These are phyloP conservation scores for Pleurotus tuber-regium DNA, from an alignment of 768 basidiomycete species.

Conservation along the genomic window DNA sequence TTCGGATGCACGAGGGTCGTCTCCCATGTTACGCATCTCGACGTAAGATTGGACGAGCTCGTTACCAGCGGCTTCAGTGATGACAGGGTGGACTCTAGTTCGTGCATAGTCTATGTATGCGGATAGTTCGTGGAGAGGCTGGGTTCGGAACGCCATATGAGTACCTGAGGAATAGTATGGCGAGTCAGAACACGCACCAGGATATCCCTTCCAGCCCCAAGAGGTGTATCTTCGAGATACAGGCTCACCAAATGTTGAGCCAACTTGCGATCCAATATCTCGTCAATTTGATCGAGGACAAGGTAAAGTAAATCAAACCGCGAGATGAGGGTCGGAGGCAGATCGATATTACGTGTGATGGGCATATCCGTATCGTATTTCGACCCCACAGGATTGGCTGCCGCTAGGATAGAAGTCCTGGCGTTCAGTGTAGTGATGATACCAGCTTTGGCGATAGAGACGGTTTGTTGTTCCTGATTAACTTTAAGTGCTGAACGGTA, in stretches of 20 bases:
- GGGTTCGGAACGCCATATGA: background rate
- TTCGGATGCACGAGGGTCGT: conserved; percentile 84
- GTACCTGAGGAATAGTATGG: background rate
- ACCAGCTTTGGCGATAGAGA: conserved; percentile 97
- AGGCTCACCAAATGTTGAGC: conserved; percentile 92
- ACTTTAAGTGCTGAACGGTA: background rate
- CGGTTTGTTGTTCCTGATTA: conserved; percentile 95
- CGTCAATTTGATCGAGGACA: conserved; percentile 93
- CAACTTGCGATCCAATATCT: conserved; percentile 76
- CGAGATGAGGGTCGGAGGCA: conserved; percentile 96
- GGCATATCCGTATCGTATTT: conserved; percentile 92
- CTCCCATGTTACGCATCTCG: conserved; percentile 88
- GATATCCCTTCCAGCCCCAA: conserved; percentile 63
- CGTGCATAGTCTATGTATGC: conserved; percentile 95
- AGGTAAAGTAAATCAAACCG: conserved; percentile 97
- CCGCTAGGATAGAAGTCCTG: conserved; percentile 95
- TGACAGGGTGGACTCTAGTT: conserved; percentile 77
- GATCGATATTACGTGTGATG: conserved; percentile 93
- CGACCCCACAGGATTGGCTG: conserved; percentile 95
- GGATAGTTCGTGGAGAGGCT: conserved; percentile 89
- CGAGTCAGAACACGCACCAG: conserved; percentile 50
- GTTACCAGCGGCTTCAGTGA: conserved; percentile 80
- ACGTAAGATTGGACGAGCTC: conserved; percentile 91
- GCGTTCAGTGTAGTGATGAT: conserved; percentile 99
- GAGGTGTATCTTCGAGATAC: conserved; percentile 89